A percentile compares a stretch with the other conserved stretches of the same genome.
These are phyloP conservation scores for Euphrasia confusa DNA, from an alignment of 257 asterid genomes.

Conservation along the genomic window DNA sequence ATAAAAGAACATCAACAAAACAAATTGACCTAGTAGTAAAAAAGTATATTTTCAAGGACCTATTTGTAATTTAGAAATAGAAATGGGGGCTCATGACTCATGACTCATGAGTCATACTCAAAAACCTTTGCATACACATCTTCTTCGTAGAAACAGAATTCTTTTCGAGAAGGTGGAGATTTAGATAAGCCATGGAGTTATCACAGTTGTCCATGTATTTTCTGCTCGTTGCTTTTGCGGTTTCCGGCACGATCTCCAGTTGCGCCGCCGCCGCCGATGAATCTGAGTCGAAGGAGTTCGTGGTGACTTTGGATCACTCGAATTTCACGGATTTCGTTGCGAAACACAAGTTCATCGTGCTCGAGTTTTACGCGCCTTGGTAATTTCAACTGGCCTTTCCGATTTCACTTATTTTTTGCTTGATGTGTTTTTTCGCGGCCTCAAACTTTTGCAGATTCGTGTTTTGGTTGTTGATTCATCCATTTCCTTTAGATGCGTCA, in stretches of 20 bases:
- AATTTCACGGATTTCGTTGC: conserved; percentile 78
- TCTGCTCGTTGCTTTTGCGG: conserved; percentile 24
- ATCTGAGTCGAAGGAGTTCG: conserved; percentile 58
- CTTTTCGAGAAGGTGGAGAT: conserved; percentile 31
- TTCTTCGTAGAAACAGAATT: neutral
- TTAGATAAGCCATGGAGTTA: conserved; percentile 35
- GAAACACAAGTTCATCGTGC: conserved; percentile 67
- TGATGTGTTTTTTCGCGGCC: conserved; percentile 12
- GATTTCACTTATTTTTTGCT: neutral
- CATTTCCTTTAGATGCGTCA: no score
- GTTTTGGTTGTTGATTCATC: neutral
- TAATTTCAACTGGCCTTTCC: conserved; percentile 12
- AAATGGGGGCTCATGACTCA: no score
- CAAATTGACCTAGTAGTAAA: no score
- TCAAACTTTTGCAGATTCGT: conserved; percentile 1
- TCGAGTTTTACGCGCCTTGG: conserved; percentile 94
- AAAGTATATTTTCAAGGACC: no score
- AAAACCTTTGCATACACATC: no score
- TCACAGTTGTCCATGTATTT: conserved; percentile 25
- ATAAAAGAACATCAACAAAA: no score
- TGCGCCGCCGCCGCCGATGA: conserved; percentile 30
- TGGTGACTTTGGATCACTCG: conserved; percentile 62
- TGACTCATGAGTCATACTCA: no score
- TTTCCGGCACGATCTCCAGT: conserved; percentile 23
- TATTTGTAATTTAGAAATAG: no score